Evolutionary conservation across 345 rosid genomes (phyloP).

Genomic region (Corchorus capsularis): DNA sequence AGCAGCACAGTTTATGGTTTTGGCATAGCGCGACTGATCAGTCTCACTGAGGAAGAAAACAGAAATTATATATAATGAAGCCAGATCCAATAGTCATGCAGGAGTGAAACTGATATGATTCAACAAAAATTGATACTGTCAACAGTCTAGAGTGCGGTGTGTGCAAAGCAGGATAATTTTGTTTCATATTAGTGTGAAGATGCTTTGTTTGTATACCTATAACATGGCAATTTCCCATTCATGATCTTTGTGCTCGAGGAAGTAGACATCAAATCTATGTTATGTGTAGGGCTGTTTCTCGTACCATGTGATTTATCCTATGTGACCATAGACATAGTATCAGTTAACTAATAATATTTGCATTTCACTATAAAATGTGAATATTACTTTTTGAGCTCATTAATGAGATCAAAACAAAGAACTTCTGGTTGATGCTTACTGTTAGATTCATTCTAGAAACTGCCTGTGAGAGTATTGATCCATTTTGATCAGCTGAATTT

Average conservation of each 20-base stretch:
- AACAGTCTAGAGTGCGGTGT: neutral
- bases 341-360: neutral
- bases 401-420: constrained; percentile 14
- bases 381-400: neutral
- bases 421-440: constrained; percentile 29
- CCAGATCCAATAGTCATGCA: neutral
- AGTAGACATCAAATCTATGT: constrained; percentile 20
- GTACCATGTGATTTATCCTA: constrained; percentile 40
- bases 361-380: neutral
- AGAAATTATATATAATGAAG: neutral
- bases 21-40: constrained; percentile 11
- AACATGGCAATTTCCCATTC: constrained; percentile 21
- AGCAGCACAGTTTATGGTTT: constrained; percentile 20
- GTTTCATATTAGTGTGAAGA: neutral
- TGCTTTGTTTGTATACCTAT: constrained; percentile 26
- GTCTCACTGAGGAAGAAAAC: constrained; percentile 21
- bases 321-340: constrained; percentile 1
- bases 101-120: neutral
- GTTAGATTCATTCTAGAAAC: constrained; percentile 22
- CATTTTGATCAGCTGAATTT: constrained; percentile 39
- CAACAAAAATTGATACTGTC: neutral
- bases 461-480: constrained; percentile 19
- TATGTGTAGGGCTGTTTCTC: constrained; percentile 16
- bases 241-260: constrained; percentile 16
- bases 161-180: constrained; percentile 2